Percentiles rank a stretch among this genome's conserved stretches.
Conservation (phyloP, 1,139 yeast species). For the Arxiozyma heterogenica region DNA sequence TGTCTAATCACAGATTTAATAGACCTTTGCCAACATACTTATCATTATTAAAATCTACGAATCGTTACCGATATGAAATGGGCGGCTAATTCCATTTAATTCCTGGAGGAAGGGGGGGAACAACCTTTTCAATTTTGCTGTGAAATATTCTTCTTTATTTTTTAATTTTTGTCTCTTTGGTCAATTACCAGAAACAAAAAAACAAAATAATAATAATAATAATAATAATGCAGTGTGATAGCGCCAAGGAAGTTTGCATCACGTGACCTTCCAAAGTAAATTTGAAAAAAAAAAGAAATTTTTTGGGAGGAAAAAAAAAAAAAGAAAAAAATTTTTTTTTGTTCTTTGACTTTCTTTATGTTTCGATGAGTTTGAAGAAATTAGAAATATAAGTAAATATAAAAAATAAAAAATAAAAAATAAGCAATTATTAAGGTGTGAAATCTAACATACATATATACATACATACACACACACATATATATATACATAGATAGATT, state of each 20-base stretch:
- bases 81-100: no score
- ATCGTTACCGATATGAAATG: no score
- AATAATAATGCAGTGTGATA: background rate
- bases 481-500: no score
- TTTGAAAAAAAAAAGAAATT: no score
- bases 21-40: no score
- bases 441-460: background rate
- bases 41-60: no score
- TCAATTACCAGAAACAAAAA: no score
- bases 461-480: background rate
- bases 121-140: background rate
- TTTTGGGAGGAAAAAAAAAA: background rate
- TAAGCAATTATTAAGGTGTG: no score
- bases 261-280: background rate
- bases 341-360: background rate
- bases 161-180: background rate
- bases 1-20: no score
- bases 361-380: conserved; percentile 1
- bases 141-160: background rate
- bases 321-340: background rate
- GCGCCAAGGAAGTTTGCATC: background rate
- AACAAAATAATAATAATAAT: no score
- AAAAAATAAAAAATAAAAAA: no score
- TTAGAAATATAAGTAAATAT: background rate
- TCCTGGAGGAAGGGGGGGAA: no score